Conservation (phyloP, 345 rosid genomes). For the Dipteronia dyeriana region DNA sequence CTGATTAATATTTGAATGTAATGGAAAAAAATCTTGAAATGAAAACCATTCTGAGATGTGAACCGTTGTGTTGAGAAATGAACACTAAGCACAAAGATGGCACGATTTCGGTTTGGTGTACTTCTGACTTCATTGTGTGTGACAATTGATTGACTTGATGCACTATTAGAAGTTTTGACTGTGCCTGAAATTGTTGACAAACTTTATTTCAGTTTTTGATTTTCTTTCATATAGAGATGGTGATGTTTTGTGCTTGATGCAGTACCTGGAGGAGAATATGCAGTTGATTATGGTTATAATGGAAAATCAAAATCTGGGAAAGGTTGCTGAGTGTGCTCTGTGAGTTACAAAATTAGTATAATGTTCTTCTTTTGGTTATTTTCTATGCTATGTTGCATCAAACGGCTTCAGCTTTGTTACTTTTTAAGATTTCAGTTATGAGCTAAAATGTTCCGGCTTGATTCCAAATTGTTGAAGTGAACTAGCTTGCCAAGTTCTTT, state of each 20-base stretch:
- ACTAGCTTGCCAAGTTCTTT: background rate
- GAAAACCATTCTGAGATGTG: too few relatives aligned
- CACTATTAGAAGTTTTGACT: background rate
- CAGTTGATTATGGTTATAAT: conserved; percentile 50
- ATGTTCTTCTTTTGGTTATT: conserved; percentile 6
- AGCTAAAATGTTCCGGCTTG: background rate
- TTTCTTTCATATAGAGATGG: background rate
- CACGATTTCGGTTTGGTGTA: background rate
- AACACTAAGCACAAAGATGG: background rate
- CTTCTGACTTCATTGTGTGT: background rate
- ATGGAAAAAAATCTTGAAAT: too few relatives aligned
- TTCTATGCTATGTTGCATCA: background rate
- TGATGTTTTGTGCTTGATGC: conserved; percentile 30
- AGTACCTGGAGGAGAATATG: conserved; percentile 60
- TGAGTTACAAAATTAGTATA: conserved; percentile 28
- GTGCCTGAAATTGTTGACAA: background rate
- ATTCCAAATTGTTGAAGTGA: background rate
- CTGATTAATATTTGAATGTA: background rate
- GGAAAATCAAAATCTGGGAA: conserved; percentile 55
- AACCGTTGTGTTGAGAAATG: background rate
- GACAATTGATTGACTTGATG: background rate
- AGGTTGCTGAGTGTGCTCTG: conserved; percentile 44
- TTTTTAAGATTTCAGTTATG: background rate
- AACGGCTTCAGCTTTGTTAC: background rate
- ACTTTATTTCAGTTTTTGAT: background rate